Base-by-base conservation (phyloP, 495 filamentous ascomycete species). In the Jackrogersella minutella region DNA sequence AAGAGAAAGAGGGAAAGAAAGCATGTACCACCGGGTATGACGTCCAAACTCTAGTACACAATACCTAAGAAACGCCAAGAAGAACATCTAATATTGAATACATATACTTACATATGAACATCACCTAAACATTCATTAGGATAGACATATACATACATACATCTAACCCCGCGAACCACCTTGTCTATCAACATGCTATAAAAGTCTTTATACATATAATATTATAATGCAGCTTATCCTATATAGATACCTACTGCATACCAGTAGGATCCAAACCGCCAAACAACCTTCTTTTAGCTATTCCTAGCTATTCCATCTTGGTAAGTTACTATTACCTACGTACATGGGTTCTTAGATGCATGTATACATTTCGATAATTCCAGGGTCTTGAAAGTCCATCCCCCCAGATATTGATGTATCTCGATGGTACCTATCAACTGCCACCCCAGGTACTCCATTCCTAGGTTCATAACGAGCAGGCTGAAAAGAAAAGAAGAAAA, bases 1-100 rank as follows among this genome's bases (percentile, higher is more conserved):
- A 34, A 43, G 19, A 34, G n/a, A 51, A 26, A 57, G 30, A 26
- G 41, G 37, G 21, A 37, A 66, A 66, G 47, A 33, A 60, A 54
- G 62, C 52, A 66, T 59, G 30, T 10, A 31, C 39, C 41, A 40
- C 24, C 31, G 50, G 54, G 49, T 65, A 66, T 66, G 63, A 66
- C 63, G 63, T 66, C 34, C 17, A 50, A 50, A 56, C 41, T 61
- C 24, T n/a, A 56, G 31, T 54, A 47, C 31, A 22, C 3, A 28
- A 7, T 28, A 37, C 22, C 2, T 13, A 7, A 51, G 16, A 17
- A 51, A 36, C 34, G 47, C 47, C 30, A 51, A 51, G 30, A 16
- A 9, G 28, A 50, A 50, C 13, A 50, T 50, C 33, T 8, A 13
- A 51, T 44, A 24, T 44, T 17, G 3, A 17, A 41, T 3, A 30